Base-by-base conservation (phyloP, 805 yeast species). In the Starmerella tilneyi region DNA sequence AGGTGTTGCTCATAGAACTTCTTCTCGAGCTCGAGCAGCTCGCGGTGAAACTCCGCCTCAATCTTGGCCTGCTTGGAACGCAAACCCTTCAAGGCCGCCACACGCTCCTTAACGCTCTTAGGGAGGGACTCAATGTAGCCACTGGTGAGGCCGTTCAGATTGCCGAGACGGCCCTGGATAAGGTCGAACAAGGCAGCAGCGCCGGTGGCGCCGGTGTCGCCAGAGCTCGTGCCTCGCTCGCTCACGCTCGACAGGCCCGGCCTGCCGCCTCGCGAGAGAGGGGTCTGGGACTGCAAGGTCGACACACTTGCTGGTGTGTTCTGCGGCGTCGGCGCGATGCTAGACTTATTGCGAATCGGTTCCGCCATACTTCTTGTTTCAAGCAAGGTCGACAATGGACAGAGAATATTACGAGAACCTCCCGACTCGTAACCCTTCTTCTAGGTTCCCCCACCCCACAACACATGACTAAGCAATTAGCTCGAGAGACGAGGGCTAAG, bases 321-420 rank as follows among this genome's bases (percentile, higher is more conserved):
- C 62, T 92, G 98, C 5, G 98, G 98, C 1, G 98, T 92, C 36
- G 98, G 98, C 6, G 98, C 97, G 58, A 89, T 81, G 54, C 84
- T 76, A 44, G 70, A 65, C 60, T 41, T 34, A 62, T 72, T 74
- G 70, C 80, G 82, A 65, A 86, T 86, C 32, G 95, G 95, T 66
- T 81, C 89, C 40, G 89, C 76, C 96, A 86, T 85, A 31, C 11
- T 11, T 11, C 11, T 8, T 24, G 27, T 11, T 24, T n/a, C n/a
- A 11, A 24, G 27, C 11, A 11, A 11, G 27, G 11, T 8, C 27
- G 27, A 8, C 8, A 24, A 11, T 24, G 27, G 27, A 24, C 27
- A 11, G 27, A 24, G 11, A 34, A 13, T 34, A 21, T 34, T 21
- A 34, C 38, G 19, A 24, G 11, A 11, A 11, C 27, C 27, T 24